Conservation (phyloP, 1,284 basidiomycete genomes). For the Moniliella sp. region DNA sequence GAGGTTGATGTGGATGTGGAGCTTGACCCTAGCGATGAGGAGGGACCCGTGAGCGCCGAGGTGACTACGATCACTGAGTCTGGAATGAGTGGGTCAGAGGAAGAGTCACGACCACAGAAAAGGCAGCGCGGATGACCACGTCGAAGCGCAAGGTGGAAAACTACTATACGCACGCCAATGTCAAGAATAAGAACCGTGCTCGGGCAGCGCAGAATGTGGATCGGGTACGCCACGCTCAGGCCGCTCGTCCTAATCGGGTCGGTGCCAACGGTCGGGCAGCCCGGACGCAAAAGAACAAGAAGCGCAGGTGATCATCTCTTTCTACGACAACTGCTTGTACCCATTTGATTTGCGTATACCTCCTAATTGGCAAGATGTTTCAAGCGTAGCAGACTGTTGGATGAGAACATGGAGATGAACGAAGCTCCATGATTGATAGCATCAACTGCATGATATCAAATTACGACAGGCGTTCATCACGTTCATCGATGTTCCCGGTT, state of each 20-base stretch:
- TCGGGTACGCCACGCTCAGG: too few species aligned
- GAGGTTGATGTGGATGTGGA: conserved; percentile 4
- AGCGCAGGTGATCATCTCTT: too few species aligned
- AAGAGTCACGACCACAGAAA: conserved; percentile 12
- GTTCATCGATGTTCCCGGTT: too few species aligned
- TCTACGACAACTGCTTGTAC: too few species aligned
- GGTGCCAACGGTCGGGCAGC: conserved; percentile 21
- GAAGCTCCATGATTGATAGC: too few species aligned
- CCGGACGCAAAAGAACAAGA: conserved; percentile 1
- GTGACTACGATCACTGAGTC: conserved; percentile 16
- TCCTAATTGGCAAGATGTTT: too few species aligned
- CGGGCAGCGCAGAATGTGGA: conserved; percentile 36
- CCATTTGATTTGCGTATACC: too few species aligned
- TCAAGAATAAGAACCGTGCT: conserved; percentile 33
- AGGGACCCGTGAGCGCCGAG: conserved; percentile 24
- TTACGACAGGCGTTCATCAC: too few species aligned
- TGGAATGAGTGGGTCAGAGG: conserved; percentile 6
- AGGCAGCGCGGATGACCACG: conserved; percentile 23
- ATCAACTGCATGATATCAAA: too few species aligned
- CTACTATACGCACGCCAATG: conserved; percentile 47
- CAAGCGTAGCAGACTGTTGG: too few species aligned
- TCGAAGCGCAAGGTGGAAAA: conserved; percentile 59
- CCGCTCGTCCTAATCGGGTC: conserved; percentile 15
- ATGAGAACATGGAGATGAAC: too few species aligned
- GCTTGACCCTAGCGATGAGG: too few species aligned